A percentile compares a stretch with the other conserved stretches of the same genome.
These are phyloP conservation scores for Penicillium coprophilum DNA, from an alignment of 495 filamentous ascomycete genomes.

Conservation along the genomic window DNA sequence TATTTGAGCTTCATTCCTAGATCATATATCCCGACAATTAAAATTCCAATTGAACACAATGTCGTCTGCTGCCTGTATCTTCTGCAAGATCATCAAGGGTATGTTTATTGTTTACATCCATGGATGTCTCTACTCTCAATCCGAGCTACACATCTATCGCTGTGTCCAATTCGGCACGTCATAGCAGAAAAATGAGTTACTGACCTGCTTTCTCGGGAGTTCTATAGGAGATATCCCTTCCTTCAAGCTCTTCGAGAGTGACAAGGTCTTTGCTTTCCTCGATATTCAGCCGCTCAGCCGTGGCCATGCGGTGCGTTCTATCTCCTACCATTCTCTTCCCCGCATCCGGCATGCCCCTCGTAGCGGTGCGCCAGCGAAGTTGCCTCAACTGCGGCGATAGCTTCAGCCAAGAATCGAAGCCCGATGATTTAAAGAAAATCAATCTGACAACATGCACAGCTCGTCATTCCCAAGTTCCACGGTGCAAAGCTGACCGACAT, in stretches of 20 bases:
- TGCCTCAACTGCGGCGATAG: background rate
- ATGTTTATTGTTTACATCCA: slow-evolving; percentile 22
- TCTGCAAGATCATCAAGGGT: slow-evolving; percentile 99
- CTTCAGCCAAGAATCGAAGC: background rate
- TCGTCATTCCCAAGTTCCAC: slow-evolving; percentile 96
- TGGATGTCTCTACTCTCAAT: too few species aligned
- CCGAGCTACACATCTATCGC: background rate
- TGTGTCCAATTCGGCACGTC: slow-evolving; percentile 3
- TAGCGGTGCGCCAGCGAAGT: background rate
- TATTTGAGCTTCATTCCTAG: background rate
- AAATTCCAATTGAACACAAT: slow-evolving; percentile 27
- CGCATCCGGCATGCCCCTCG: slow-evolving; percentile 12
- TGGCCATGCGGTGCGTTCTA: slow-evolving; percentile 70
- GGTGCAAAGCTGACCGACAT: slow-evolving; percentile 91
- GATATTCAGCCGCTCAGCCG: slow-evolving; percentile 86
- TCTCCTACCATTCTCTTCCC: slow-evolving; percentile 17
- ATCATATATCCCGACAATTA: background rate
- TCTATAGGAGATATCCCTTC: slow-evolving; percentile 83
- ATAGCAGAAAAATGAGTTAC: background rate
- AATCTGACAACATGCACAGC: slow-evolving; percentile 49
- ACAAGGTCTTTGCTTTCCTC: slow-evolving; percentile 93
- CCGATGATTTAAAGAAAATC: background rate
- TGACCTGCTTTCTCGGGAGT: background rate
- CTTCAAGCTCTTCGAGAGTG: slow-evolving; percentile 91
- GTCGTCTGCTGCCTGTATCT: slow-evolving; percentile 74